These are phyloP conservation scores for Nannochloropsis granulata DNA, from an alignment of 108 stramenopile species.

Conservation along the genomic window DNA sequence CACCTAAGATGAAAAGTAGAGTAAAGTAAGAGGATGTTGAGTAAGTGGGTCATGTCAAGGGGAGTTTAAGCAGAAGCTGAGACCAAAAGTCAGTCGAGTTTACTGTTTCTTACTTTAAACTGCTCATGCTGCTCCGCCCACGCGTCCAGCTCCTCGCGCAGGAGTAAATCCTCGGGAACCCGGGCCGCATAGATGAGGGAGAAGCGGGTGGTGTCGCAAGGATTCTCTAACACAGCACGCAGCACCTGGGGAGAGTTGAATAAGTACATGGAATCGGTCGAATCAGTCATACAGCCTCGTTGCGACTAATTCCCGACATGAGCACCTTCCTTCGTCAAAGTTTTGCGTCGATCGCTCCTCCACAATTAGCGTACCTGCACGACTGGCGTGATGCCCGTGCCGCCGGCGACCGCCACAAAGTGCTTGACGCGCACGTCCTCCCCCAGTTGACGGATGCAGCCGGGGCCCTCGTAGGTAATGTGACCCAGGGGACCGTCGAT, in stretches of 20 bases:
- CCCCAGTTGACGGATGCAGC: constrained; percentile 58
- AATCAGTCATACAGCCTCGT: too few relatives aligned
- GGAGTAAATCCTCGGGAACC: constrained; percentile 89
- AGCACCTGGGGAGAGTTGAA: constrained; percentile 7
- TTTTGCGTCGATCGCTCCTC: background rate
- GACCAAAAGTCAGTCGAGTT: too few relatives aligned
- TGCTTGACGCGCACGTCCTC: constrained; percentile 41
- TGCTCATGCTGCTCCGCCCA: constrained; percentile 47
- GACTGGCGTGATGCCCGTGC: constrained; percentile 98
- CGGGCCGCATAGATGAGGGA: constrained; percentile 80
- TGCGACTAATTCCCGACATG: too few relatives aligned
- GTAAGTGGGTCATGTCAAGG: background rate
- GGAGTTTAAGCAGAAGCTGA: too few relatives aligned
- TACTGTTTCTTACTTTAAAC: constrained; percentile 34
- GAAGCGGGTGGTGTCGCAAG: constrained; percentile 61
- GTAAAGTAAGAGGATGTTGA: background rate
- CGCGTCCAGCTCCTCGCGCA: constrained; percentile 67
- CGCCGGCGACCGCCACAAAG: constrained; percentile 91
- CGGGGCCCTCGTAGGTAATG: constrained; percentile 74
- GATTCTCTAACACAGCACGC: constrained; percentile 58
- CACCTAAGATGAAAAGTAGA: background rate
- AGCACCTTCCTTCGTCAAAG: background rate
- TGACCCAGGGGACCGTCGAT: constrained; percentile 53
- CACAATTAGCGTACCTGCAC: constrained; percentile 63
- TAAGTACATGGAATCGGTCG: too few relatives aligned